Evolutionary conservation across 2,329 filamentous ascomycete species (phyloP).

Genomic region (Podosphaera fusca): DNA sequence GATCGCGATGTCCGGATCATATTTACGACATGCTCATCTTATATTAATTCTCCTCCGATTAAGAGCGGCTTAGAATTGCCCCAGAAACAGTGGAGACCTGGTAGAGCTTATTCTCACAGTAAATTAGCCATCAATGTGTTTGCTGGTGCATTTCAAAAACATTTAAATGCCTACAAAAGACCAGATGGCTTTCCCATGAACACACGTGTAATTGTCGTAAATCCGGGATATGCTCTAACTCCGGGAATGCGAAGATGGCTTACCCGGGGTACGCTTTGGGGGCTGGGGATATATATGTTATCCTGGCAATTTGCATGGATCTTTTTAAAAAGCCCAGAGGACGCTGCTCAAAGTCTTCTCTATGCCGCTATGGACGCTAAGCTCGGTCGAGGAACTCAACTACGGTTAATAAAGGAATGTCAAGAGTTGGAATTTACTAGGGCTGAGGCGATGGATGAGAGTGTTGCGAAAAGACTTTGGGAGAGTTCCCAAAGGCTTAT

Average conservation of each 20-base stretch:
- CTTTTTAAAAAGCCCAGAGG: conserved; percentile 59
- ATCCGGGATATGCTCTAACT: conserved; percentile 67
- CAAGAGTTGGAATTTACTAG: conserved; percentile 48
- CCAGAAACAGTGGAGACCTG: conserved; percentile 29
- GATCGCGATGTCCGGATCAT: conserved; percentile 83
- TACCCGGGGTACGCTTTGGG: conserved; percentile 61
- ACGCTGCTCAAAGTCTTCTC: conserved; percentile 71
- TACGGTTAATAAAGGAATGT: conserved; percentile 72
- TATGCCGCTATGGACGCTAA: conserved; percentile 64
- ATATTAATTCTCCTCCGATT: conserved; percentile 53
- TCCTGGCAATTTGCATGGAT: conserved; percentile 72
- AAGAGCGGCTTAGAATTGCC: conserved; percentile 24
- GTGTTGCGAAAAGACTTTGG: conserved; percentile 68
- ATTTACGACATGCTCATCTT: conserved; percentile 68
- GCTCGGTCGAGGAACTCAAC: conserved; percentile 40
- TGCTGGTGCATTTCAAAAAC: conserved; percentile 75
- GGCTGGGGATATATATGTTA: conserved; percentile 51
- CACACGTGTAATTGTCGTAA: conserved; percentile 61
- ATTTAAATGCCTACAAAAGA: conserved; percentile 61
- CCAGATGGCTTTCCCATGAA: conserved; percentile 69
- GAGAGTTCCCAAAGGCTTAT: conserved; percentile 69
- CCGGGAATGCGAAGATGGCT: conserved; percentile 76
- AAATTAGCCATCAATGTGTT: conserved; percentile 75
- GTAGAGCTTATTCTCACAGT: conserved; percentile 37
- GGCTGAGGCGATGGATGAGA: conserved; percentile 55